Percentiles rank a stretch among this genome's conserved stretches.
Conservation (phyloP, 2,329 filamentous ascomycete species). For the Teratosphaeria viscida region DNA sequence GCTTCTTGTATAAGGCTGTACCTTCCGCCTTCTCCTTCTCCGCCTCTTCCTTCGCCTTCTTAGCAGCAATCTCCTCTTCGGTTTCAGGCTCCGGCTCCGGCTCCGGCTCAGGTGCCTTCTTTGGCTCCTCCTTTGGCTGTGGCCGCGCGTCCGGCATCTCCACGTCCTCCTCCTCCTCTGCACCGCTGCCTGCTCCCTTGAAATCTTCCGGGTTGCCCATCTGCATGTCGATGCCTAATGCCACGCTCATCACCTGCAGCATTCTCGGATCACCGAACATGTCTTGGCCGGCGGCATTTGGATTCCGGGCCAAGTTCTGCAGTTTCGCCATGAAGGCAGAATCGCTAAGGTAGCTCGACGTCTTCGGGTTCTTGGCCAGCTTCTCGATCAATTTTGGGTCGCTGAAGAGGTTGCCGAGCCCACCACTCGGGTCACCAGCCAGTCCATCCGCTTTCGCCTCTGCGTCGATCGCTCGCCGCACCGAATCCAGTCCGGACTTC, state of each 20-base stretch:
- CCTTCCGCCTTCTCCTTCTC: conserved; percentile 92
- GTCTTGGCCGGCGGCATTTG: conserved; percentile 64
- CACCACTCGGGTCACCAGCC: conserved; percentile 55
- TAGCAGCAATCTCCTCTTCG: conserved; percentile 72
- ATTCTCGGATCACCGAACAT: conserved; percentile 77
- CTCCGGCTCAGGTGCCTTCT: conserved; percentile 54
- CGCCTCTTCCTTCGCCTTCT: conserved; percentile 83
- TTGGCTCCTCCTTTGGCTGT: conserved; percentile 36
- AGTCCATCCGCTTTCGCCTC: conserved; percentile 56
- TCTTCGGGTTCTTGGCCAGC: conserved; percentile 91
- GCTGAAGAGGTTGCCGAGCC: conserved; percentile 86
- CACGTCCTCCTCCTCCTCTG: conserved; percentile 48
- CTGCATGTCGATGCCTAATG: conserved; percentile 85
- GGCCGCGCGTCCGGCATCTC: conserved; percentile 73
- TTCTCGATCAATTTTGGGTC: conserved; percentile 86
- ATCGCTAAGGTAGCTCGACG: conserved; percentile 68
- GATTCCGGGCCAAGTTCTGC: conserved; percentile 69
- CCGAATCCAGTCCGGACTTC: conserved; percentile 74
- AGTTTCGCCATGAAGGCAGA: conserved; percentile 84
- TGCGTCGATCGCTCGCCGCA: conserved; percentile 77
- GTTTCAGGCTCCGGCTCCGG: conserved; percentile 60
- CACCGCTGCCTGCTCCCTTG: conserved; percentile 48
- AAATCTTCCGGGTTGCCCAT: conserved; percentile 36
- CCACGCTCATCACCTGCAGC: conserved; percentile 83
- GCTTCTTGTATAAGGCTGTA: conserved; percentile 96